Conservation (phyloP, 2,329 filamentous ascomycete species). For the Emericellopsis cladophorae region DNA sequence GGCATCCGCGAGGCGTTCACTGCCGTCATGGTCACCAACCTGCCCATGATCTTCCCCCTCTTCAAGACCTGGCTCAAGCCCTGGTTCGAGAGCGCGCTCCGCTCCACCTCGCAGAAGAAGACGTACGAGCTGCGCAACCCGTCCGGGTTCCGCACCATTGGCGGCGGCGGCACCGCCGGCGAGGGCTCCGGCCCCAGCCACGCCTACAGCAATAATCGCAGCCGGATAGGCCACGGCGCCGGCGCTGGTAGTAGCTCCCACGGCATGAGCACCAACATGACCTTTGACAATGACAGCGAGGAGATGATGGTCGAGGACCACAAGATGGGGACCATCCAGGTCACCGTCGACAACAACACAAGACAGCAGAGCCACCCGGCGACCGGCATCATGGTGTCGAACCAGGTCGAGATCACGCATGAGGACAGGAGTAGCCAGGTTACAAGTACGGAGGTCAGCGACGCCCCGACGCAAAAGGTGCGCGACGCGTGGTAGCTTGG, state of each 20-base stretch:
- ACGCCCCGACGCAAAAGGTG: no score
- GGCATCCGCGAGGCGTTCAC: constrained; percentile 30
- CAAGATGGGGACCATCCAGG: background rate
- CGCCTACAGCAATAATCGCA: background rate
- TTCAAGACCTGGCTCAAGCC: constrained; percentile 22
- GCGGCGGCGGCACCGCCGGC: background rate
- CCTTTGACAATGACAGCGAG: constrained; percentile 2
- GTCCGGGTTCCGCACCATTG: background rate
- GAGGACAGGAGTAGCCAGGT: background rate
- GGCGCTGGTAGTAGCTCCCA: background rate
- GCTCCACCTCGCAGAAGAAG: constrained; percentile 1
- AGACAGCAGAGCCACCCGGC: background rate
- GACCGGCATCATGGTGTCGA: background rate
- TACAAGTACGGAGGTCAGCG: no score
- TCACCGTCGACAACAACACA: background rate
- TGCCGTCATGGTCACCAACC: constrained; percentile 28
- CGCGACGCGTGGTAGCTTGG: no score
- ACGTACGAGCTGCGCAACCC: background rate
- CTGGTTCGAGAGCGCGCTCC: constrained; percentile 2
- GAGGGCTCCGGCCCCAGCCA: background rate
- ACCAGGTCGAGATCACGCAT: background rate
- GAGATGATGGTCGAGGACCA: constrained; percentile 2
- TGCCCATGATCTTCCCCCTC: constrained; percentile 31
- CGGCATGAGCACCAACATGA: background rate
- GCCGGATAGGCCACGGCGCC: background rate